Conservation (phyloP, 2,329 filamentous ascomycete genomes). For the Xylaria sp. region DNA sequence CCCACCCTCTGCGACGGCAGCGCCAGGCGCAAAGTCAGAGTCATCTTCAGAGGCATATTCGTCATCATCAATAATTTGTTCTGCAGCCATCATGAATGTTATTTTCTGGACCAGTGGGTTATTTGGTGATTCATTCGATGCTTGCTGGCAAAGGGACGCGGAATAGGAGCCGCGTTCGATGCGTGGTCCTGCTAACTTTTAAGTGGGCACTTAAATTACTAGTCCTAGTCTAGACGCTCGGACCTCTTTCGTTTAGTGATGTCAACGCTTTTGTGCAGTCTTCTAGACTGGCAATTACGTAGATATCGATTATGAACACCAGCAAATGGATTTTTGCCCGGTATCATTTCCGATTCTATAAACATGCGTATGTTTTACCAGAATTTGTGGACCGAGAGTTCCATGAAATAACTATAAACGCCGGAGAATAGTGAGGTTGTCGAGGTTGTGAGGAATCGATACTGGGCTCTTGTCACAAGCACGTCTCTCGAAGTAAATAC, state of each 20-base stretch:
- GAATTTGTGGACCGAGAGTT: no score
- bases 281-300: neutral
- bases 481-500: neutral
- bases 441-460: no score
- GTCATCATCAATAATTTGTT: conserved; percentile 58
- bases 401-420: no score
- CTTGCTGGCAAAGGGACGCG: conserved; percentile 1
- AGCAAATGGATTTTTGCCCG: no score
- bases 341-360: no score
- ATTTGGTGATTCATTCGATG: neutral
- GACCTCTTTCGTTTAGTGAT: conserved; percentile 1
- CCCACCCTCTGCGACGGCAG: conserved; percentile 57
- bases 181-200: conserved; percentile 7
- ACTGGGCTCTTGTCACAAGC: neutral
- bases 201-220: conserved; percentile 11
- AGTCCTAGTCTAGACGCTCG: neutral
- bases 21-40: conserved; percentile 76
- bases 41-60: conserved; percentile 78
- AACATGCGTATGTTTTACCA: no score
- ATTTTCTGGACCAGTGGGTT: neutral
- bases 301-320: no score
- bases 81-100: conserved; percentile 55
- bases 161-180: neutral
- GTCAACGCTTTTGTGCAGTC: neutral
- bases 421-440: no score